A percentile compares a stretch with the other conserved stretches of the same genome.
Conservation (phyloP, 352 stramenopile genomes). For the Phytophthora citricola region DNA sequence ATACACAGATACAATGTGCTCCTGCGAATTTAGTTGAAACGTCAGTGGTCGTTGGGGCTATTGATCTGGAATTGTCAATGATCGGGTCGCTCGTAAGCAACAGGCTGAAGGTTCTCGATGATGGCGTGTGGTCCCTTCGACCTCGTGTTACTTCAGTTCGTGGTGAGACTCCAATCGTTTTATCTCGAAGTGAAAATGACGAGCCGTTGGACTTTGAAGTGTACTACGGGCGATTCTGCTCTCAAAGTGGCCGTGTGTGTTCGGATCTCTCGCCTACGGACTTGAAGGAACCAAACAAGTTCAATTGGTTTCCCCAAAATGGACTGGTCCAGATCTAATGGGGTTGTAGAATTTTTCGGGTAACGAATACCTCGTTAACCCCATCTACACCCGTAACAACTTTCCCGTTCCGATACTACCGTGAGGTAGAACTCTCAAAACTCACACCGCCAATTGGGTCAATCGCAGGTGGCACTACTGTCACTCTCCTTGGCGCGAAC, state of each 20-base stretch:
- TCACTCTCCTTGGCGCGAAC: conserved; percentile 38
- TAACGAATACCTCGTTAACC: not conserved
- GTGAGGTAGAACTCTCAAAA: conserved; percentile 28
- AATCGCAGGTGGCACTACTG: conserved; percentile 33
- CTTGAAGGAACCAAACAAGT: conserved; percentile 2
- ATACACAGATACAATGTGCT: conserved; percentile 30
- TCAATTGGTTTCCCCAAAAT: conserved; percentile 34
- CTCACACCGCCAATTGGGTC: conserved; percentile 34
- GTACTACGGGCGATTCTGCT: conserved; percentile 38
- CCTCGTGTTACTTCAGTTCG: conserved; percentile 26
- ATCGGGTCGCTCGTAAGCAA: conserved; percentile 22
- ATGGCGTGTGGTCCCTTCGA: conserved; percentile 19
- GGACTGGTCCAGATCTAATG: conserved; percentile 13
- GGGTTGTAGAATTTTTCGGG: conserved; percentile 34
- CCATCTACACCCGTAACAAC: conserved; percentile 11
- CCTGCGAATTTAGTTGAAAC: conserved; percentile 11
- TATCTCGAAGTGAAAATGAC: conserved; percentile 10
- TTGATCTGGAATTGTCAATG: conserved; percentile 42
- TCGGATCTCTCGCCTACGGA: conserved; percentile 18
- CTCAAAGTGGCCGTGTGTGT: conserved; percentile 16
- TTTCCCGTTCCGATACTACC: conserved; percentile 45
- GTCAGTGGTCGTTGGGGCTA: conserved; percentile 36
- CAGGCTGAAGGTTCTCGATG: conserved; percentile 27
- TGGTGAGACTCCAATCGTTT: conserved; percentile 21
- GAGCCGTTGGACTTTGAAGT: not conserved